Evolutionary conservation across 1,284 basidiomycete genomes (phyloP).

Genomic region (Tilletia horrida): DNA sequence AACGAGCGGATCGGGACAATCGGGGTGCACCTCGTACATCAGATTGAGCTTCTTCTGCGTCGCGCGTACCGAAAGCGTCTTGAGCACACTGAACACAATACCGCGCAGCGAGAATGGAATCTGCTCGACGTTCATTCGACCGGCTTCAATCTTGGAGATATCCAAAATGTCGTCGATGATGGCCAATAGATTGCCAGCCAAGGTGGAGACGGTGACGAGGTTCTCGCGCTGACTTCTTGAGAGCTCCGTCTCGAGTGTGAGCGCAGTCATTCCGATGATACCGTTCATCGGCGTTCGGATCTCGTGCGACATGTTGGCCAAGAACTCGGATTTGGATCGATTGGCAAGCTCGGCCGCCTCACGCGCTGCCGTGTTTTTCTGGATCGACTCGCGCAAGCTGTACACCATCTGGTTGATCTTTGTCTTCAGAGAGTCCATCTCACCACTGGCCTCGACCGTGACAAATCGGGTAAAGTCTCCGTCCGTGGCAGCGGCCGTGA

Average conservation of each 20-base stretch:
- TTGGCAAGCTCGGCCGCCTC: conserved; percentile 93
- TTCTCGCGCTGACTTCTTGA: conserved; percentile 89
- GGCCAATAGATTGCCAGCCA: conserved; percentile 86
- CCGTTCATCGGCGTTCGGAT: conserved; percentile 59
- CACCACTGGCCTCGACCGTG: conserved; percentile 95
- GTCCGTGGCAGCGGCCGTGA: conserved; percentile 96
- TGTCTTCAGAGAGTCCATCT: conserved; percentile 99
- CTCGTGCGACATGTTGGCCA: conserved; percentile 56
- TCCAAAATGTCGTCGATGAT: conserved; percentile 68
- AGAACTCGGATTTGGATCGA: conserved; percentile 90
- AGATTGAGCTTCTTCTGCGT: conserved; percentile 96
- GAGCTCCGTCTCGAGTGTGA: conserved; percentile 88
- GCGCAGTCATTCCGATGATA: conserved; percentile 98
- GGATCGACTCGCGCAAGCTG: conserved; percentile 91
- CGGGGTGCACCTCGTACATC: conserved; percentile 91
- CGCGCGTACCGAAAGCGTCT: conserved; percentile 95
- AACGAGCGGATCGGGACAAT: conserved; percentile 93
- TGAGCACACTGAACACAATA: conserved; percentile 94
- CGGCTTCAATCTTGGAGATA: conserved; percentile 68
- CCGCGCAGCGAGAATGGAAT: conserved; percentile 96
- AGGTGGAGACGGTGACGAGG: conserved; percentile 87
- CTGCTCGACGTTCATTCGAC: conserved; percentile 98
- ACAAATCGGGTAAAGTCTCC: conserved; percentile 99
- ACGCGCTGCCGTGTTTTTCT: conserved; percentile 97
- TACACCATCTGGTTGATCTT: conserved; percentile 99